Conservation (phyloP, 257 asterid species). For the Striga asiatica region DNA sequence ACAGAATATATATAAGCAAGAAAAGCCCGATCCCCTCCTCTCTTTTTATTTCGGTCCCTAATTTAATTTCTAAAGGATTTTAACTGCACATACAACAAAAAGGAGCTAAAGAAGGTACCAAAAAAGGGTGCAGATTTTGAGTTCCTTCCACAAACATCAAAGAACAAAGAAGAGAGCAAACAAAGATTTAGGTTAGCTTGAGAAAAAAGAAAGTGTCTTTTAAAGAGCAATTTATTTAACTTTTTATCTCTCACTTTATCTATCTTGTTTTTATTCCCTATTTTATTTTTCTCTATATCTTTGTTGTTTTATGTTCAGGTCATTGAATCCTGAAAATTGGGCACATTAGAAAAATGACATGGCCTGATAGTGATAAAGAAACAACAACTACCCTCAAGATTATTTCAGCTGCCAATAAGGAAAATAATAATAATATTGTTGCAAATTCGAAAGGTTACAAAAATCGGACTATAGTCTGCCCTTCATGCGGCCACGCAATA, state of each 20-base stretch:
- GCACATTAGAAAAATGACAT: constrained; percentile 39
- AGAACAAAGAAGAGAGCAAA: no score
- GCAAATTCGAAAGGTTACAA: constrained; percentile 14
- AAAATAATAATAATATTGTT: background rate
- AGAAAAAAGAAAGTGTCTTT: background rate
- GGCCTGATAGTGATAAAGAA: constrained; percentile 30
- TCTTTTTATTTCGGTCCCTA: constrained; percentile 7
- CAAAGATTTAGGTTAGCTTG: background rate
- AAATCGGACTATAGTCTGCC: constrained; percentile 22
- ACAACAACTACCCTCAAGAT: constrained; percentile 25
- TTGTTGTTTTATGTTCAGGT: no score
- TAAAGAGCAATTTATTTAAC: no score
- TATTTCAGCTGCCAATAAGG: constrained; percentile 22
- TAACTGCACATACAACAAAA: background rate
- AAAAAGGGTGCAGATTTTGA: constrained; percentile 9
- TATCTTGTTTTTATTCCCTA: no score
- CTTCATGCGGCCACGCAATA: constrained; percentile 38
- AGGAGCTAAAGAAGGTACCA: background rate
- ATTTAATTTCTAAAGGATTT: background rate
- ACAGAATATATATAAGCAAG: constrained; percentile 37
- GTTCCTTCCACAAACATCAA: no score
- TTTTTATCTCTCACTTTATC: no score
- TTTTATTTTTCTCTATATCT: no score
- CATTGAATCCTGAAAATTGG: no score
- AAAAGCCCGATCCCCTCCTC: constrained; percentile 15